Base-by-base conservation (phyloP, 2,329 filamentous ascomycete species). In the Phialocephala sp. region DNA sequence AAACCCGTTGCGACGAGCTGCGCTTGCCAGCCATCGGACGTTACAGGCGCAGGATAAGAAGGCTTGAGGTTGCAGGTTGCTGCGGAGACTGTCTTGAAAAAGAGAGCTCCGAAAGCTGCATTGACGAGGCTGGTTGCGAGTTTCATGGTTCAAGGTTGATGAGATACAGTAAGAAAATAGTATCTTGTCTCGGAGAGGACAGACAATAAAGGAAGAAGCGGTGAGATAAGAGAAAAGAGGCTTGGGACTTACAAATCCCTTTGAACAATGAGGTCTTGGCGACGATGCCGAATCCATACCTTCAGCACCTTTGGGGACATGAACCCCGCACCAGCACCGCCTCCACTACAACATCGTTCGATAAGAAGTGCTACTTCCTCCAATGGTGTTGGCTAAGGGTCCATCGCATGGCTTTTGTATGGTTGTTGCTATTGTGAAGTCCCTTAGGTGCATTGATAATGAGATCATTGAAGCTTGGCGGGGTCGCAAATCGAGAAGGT, bases 1-100 rank as follows among this genome's bases (percentile, higher is more conserved):
- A 77, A 57, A 1, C 65, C 68, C 5, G 65, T 66, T 2, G 70
- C 72, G 15, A 77, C 66, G 2, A 77, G 62, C 36, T 74, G 73
- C 1, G 72, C 61, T 27, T 67, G 67, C 69, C 74, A 77, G 8
- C 76, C 76, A 60, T 65, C 62, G 1, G 71, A 64, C 4, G 71
- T 55, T 0, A 68, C 56, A 1, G 74, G 74, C 27, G 71, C 47
- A 18, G 66, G 52, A 52, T 75, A 74, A 4, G 58, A 63, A 32
- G 67, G 59, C 52, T 66, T 69, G 37, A 70, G 59, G 27, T 65
- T 64, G 58, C 68, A 70, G 27, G 62, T 64, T 35, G 63, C 64
- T 12, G 62, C 62, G n/a, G 47, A 41, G 24, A 56, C 61, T 24
- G 36, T 22, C 27, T 41, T 22, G 18, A 65, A 35, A 15, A 67